These are phyloP conservation scores for Eucalyptus erythrocorys DNA, from an alignment of 345 rosid genomes.

Conservation along the genomic window DNA sequence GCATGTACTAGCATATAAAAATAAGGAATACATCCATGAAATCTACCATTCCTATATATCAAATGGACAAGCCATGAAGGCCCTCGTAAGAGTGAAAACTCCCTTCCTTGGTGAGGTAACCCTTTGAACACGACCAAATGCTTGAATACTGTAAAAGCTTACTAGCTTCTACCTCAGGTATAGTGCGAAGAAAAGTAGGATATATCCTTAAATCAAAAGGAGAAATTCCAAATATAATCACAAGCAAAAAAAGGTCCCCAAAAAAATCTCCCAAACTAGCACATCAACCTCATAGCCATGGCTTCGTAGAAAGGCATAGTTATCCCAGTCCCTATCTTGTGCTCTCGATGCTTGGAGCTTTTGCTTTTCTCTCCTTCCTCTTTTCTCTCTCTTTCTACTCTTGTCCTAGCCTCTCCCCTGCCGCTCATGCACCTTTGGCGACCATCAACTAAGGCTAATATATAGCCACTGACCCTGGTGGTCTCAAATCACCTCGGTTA, in stretches of 20 bases:
- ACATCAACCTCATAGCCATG: background rate
- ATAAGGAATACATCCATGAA: too few species aligned
- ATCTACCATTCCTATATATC: too few species aligned
- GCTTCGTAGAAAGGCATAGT: constrained; percentile 49
- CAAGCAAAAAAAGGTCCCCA: background rate
- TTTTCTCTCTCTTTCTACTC: constrained; percentile 57
- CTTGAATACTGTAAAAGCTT: background rate
- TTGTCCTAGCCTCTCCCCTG: constrained; percentile 25
- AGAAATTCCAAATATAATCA: background rate
- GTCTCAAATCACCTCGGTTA: background rate
- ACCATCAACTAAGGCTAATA: background rate
- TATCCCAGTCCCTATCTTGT: constrained; percentile 47
- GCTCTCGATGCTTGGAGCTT: constrained; percentile 42
- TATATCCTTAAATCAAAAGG: background rate
- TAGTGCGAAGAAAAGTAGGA: background rate
- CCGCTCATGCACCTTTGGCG: background rate
- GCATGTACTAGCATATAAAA: too few species aligned
- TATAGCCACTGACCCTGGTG: background rate
- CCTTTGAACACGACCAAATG: background rate
- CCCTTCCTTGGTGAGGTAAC: too few species aligned
- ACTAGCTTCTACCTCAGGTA: background rate
- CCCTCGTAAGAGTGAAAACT: too few species aligned
- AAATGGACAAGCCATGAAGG: too few species aligned
- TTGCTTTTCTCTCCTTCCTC: constrained; percentile 54
- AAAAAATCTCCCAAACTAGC: background rate